Conservation (phyloP, 1,139 yeast genomes). For the Lodderomyces beijingensis region DNA sequence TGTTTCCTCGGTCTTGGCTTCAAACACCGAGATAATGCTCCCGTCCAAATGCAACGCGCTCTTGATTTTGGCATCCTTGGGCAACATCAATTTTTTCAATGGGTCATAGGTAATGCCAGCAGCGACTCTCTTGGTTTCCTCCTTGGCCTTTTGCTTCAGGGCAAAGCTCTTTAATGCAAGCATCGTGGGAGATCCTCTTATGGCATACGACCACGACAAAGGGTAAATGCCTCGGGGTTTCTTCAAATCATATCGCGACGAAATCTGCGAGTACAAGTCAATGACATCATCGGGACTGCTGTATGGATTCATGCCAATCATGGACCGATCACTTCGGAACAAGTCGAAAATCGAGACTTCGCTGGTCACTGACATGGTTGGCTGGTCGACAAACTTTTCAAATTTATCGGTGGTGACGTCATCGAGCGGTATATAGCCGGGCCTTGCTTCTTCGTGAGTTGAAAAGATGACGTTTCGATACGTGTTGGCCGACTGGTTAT, state of each 20-base stretch:
- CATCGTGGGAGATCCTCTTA: constrained; percentile 45
- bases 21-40: constrained; percentile 16
- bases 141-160: constrained; percentile 5
- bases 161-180: constrained; percentile 29
- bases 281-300: constrained; percentile 21
- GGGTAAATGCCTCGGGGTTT: constrained; percentile 42
- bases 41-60: constrained; percentile 12
- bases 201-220: constrained; percentile 41
- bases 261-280: constrained; percentile 36
- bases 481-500: constrained; percentile 8
- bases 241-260: constrained; percentile 18
- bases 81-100: constrained; percentile 11
- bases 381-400: constrained; percentile 1
- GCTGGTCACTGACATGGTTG: constrained; percentile 7
- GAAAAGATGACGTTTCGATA: constrained; percentile 9
- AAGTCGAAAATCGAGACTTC: constrained; percentile 8
- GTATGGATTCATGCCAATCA: constrained; percentile 22
- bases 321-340: constrained; percentile 7
- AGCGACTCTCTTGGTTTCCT: constrained; percentile 2
- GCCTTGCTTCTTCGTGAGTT: constrained; percentile 12
- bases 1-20: constrained; percentile 29
- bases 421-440: constrained; percentile 12
- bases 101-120: constrained; percentile 8
- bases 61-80: constrained; percentile 11
- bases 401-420: constrained; percentile 8